Conservation (phyloP, 2,329 filamentous ascomycete species). For the Hypoxylon sp. region DNA sequence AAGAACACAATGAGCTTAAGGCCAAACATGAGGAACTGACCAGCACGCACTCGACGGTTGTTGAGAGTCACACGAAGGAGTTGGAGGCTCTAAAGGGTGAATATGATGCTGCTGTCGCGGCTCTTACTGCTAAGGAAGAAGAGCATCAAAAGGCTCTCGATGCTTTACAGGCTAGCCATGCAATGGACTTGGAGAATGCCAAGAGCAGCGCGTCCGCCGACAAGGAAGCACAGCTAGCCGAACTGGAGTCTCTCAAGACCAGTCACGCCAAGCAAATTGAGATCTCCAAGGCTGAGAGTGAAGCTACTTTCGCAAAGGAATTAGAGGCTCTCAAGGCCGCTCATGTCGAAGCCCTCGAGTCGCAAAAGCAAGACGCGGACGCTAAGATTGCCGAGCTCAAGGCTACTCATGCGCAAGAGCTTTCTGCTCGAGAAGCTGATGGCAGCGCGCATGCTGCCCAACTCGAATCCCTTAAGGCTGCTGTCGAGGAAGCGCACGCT, state of each 20-base stretch:
- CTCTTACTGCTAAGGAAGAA: slow-evolving; percentile 66
- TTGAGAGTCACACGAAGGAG: slow-evolving; percentile 39
- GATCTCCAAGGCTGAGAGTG: slow-evolving; percentile 61
- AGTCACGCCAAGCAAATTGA: slow-evolving; percentile 68
- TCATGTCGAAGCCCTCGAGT: slow-evolving; percentile 61
- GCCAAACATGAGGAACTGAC: slow-evolving; percentile 51
- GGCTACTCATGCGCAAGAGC: slow-evolving; percentile 54
- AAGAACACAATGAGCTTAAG: slow-evolving; percentile 66
- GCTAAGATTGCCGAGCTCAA: slow-evolving; percentile 59
- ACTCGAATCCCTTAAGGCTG: slow-evolving; percentile 55
- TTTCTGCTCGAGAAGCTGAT: slow-evolving; percentile 56
- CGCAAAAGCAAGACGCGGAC: slow-evolving; percentile 60
- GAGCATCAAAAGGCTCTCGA: slow-evolving; percentile 70
- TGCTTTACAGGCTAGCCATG: slow-evolving; percentile 69
- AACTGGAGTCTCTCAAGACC: slow-evolving; percentile 69
- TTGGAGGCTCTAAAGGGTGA: slow-evolving; percentile 44
- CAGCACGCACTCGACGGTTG: slow-evolving; percentile 43
- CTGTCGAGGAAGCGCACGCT: slow-evolving; percentile 53
- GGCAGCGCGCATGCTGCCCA: slow-evolving; percentile 56
- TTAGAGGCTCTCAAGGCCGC: slow-evolving; percentile 58
- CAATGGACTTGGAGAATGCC: slow-evolving; percentile 71
- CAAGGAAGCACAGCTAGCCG: slow-evolving; percentile 63
- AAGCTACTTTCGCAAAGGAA: slow-evolving; percentile 59
- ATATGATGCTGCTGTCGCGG: slow-evolving; percentile 58
- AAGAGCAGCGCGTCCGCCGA: slow-evolving; percentile 68